These are phyloP conservation scores for Delphinella strobiligena DNA, from an alignment of 2,329 filamentous ascomycete genomes.

Conservation along the genomic window DNA sequence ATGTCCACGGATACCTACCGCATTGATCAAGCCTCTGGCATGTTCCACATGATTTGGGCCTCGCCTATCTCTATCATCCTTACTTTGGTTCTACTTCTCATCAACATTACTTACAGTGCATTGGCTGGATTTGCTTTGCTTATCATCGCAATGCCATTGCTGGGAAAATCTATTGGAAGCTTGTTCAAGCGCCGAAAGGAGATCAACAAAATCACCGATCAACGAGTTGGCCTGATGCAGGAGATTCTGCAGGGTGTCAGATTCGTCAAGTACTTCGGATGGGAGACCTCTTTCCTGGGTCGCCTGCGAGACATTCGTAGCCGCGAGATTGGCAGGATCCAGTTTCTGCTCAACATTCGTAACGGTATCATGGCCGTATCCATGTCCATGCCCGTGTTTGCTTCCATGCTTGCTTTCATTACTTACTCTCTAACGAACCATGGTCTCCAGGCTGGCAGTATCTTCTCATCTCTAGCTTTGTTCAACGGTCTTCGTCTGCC, in stretches of 20 bases:
- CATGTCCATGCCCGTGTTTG: slow-evolving; percentile 81
- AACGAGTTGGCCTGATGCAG: slow-evolving; percentile 80
- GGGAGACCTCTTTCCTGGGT: slow-evolving; percentile 77
- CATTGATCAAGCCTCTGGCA: slow-evolving; percentile 72
- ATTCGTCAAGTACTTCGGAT: slow-evolving; percentile 95
- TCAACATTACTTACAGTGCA: slow-evolving; percentile 85
- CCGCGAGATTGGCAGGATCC: slow-evolving; percentile 72
- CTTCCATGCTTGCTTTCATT: slow-evolving; percentile 91
- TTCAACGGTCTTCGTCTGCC: slow-evolving; percentile 90
- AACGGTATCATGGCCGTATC: slow-evolving; percentile 77
- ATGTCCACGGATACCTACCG: slow-evolving; percentile 96
- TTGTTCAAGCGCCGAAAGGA: slow-evolving; percentile 61
- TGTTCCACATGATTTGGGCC: slow-evolving; percentile 89
- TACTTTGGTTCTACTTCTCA: slow-evolving; percentile 64
- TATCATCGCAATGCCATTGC: slow-evolving; percentile 61
- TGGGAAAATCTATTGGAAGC: slow-evolving; percentile 65
- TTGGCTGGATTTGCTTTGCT: slow-evolving; percentile 78
- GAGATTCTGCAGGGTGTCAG: slow-evolving; percentile 84
- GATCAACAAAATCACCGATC: slow-evolving; percentile 92
- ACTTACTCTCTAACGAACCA: slow-evolving; percentile 57
- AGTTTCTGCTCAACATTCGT: slow-evolving; percentile 67
- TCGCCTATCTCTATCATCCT: slow-evolving; percentile 67
- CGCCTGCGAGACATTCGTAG: slow-evolving; percentile 62
- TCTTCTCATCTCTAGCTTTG: slow-evolving; percentile 87
- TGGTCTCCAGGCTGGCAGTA: slow-evolving; percentile 56